Evolutionary conservation across 768 basidiomycete genomes (phyloP).

Genomic region (Porpolomopsis calyptriformis): DNA sequence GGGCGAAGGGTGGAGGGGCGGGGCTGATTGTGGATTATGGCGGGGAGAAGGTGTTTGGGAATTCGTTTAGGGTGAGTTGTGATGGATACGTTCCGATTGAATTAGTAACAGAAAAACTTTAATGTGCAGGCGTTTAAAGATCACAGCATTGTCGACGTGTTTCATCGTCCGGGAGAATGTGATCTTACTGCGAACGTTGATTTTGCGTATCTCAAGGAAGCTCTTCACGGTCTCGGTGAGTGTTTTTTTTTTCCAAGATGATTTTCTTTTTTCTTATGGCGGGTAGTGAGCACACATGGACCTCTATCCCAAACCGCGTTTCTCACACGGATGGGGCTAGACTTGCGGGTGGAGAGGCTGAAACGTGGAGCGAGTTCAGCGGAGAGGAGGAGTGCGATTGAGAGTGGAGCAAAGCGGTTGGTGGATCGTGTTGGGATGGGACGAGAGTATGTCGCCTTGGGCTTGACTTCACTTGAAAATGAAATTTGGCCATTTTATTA

Average conservation of each 20-base stretch:
- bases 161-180: constrained; percentile 74
- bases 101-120: constrained; percentile 2
- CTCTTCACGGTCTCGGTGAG: constrained; percentile 55
- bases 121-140: constrained; percentile 70
- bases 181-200: constrained; percentile 98
- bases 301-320: constrained; percentile 71
- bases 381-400: constrained; percentile 44
- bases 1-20: constrained; percentile 31
- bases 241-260: neutral
- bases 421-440: constrained; percentile 83
- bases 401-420: constrained; percentile 54
- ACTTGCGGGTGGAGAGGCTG: constrained; percentile 53
- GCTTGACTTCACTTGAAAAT: constrained; percentile 21
- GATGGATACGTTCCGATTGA: neutral
- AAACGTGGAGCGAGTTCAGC: constrained; percentile 37
- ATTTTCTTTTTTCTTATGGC: constrained; percentile 22
- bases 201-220: constrained; percentile 79
- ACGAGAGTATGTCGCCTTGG: constrained; percentile 73
- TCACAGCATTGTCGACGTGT: constrained; percentile 78
- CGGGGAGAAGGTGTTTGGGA: constrained; percentile 50
- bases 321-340: constrained; percentile 67
- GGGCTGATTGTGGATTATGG: constrained; percentile 91
- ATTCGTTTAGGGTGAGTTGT: constrained; percentile 81
- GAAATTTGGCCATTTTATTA: constrained; percentile 28
- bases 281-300: constrained; percentile 38